A percentile compares a stretch with the other conserved stretches of the same genome.
Evolutionary conservation across 768 basidiomycete genomes (phyloP).

Genomic region (Boletus patriciae): DNA sequence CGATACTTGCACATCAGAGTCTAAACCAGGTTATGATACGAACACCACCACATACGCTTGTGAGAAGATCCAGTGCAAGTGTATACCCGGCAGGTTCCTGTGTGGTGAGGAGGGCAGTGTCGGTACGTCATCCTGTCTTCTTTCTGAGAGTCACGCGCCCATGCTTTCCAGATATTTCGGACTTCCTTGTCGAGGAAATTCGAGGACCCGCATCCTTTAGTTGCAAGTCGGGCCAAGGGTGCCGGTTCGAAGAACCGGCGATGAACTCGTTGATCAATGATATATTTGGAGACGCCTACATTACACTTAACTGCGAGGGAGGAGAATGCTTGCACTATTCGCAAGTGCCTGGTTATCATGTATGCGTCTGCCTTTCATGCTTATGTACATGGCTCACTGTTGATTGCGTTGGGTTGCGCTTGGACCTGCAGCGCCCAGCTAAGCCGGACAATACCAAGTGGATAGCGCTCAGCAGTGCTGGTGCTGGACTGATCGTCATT

Average conservation of each 20-base stretch:
- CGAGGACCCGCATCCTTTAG: slow-evolving; percentile 87
- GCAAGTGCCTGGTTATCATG: slow-evolving; percentile 91
- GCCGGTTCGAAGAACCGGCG: slow-evolving; percentile 91
- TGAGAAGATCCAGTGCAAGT: slow-evolving; percentile 82
- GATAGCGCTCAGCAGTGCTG: slow-evolving; percentile 82
- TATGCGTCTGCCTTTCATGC: slow-evolving; percentile 26
- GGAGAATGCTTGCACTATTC: slow-evolving; percentile 95
- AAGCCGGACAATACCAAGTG: slow-evolving; percentile 82
- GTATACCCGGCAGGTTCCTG: slow-evolving; percentile 91
- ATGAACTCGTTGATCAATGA: slow-evolving; percentile 95
- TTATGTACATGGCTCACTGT: background rate
- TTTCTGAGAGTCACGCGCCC: background rate
- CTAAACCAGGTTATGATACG: slow-evolving; percentile 52
- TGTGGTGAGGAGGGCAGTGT: slow-evolving; percentile 95
- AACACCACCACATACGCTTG: slow-evolving; percentile 82
- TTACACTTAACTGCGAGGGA: slow-evolving; percentile 81
- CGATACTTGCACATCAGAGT: slow-evolving; percentile 58
- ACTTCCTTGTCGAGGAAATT: slow-evolving; percentile 88
- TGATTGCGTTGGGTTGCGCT: background rate
- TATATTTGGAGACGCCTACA: slow-evolving; percentile 90
- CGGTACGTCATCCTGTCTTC: slow-evolving; percentile 50
- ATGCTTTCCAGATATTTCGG: slow-evolving; percentile 67
- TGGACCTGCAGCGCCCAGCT: slow-evolving; percentile 54
- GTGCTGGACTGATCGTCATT: slow-evolving; percentile 74
- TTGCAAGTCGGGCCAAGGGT: slow-evolving; percentile 69